These are phyloP conservation scores for Inga laurina DNA, from an alignment of 306 rosid species.

Conservation along the genomic window DNA sequence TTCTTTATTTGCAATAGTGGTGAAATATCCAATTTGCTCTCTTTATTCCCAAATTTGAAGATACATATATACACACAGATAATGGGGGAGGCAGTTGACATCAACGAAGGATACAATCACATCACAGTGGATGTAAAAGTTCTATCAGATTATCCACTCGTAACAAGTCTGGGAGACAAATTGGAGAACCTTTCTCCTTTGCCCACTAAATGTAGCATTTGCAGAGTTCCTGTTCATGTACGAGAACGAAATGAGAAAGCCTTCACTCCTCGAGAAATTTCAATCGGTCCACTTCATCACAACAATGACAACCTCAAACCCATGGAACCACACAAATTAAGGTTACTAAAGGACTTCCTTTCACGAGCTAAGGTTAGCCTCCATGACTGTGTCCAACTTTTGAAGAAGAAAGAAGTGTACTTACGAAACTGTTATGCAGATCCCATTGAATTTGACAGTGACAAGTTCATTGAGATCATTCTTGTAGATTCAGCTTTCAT, in stretches of 20 bases:
- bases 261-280: not conserved
- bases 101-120: not conserved
- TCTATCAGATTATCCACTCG: not conserved
- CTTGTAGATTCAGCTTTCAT: too few species aligned
- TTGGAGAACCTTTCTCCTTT: not conserved
- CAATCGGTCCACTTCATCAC: constrained; percentile 9
- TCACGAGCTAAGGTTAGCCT: not conserved
- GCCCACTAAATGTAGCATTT: not conserved
- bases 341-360: not conserved
- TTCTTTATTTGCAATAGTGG: not conserved
- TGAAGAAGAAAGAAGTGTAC: too few species aligned
- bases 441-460: too few species aligned
- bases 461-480: too few species aligned
- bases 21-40: not conserved
- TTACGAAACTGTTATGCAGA: too few species aligned
- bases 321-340: not conserved
- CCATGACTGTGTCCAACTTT: too few species aligned
- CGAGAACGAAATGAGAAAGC: not conserved
- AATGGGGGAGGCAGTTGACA: not conserved
- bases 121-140: not conserved
- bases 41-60: not conserved
- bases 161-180: not conserved
- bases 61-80: not conserved
- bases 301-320: not conserved
- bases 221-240: not conserved